Conservation (phyloP, 2,329 filamentous ascomycete genomes). For the Cordyceps militaris region DNA sequence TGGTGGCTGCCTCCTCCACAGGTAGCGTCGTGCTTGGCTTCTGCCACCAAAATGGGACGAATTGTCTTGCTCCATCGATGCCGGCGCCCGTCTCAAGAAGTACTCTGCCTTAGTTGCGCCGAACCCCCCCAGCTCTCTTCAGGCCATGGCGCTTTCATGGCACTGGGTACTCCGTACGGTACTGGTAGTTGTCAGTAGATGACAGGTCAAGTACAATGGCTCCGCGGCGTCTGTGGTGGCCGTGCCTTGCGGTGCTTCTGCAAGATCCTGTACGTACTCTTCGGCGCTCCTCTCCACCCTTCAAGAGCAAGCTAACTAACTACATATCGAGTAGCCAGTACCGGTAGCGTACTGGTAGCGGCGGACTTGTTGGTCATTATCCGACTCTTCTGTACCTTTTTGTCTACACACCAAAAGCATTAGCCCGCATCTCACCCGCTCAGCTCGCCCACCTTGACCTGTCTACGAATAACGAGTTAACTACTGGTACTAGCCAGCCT, state of each 20-base stretch:
- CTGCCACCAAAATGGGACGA: slow-evolving; percentile 2
- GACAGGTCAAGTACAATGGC: slow-evolving; percentile 10
- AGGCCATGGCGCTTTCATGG: neutral
- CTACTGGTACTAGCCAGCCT: neutral
- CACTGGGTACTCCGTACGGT: neutral
- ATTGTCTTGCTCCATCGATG: slow-evolving; percentile 7
- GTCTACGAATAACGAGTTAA: neutral
- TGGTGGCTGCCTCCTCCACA: slow-evolving; percentile 8
- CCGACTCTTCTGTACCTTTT: neutral
- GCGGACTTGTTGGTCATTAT: neutral
- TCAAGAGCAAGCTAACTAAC: neutral
- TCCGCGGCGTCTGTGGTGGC: neutral
- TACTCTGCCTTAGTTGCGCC: neutral
- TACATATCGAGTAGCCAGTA: neutral
- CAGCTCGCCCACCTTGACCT: neutral
- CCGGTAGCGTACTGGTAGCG: neutral
- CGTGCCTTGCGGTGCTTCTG: neutral
- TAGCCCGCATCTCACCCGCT: neutral
- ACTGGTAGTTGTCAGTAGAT: slow-evolving; percentile 12
- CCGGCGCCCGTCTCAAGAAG: neutral
- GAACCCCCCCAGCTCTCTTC: neutral
- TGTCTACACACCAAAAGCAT: neutral
- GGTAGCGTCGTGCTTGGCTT: neutral
- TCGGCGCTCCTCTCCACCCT: neutral
- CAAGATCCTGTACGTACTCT: neutral